Evolutionary conservation across 495 filamentous ascomycete species (phyloP), one percentile per base, ranked within the genome.

Genomic region (Tricharina praecox): DNA sequence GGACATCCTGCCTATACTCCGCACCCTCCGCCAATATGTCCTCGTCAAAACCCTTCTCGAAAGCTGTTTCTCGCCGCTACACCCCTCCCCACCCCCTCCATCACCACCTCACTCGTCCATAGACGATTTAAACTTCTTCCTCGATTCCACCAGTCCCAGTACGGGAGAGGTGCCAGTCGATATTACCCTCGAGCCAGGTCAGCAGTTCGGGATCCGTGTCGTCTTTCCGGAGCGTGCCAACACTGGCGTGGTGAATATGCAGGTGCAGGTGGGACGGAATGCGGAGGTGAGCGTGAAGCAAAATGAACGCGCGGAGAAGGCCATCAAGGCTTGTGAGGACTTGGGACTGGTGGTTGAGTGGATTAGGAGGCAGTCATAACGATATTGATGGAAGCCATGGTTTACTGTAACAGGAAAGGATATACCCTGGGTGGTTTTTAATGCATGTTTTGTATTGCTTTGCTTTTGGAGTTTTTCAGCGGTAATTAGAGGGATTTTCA

Each of bases 1-100:
- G 42, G 85, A 95, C 56, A 66, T 97, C 11, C 65, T 87, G 21
- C 72, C 72, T 32, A 76, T 94, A 45, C 67, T 95, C 20, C 85
- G 80, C 13, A 66, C 74, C 18, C 68, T 90, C 4, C 70, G 84
- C 5, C 84, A 92, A 62, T 88, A 83, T 56, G 78, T 75, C 1
- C 68, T 85, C 39, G 58, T 86, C 0, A 71, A 72, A 1, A 74
- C 67, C 10, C 54, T 90, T 10, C 70, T 88, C 3, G 64, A 71
- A 13, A 77, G 72, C 34, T 73, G 70, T 44, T 79, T 85, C 23
- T 11, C n/a, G 2, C 18, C 7, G 20, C 7, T 18, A 18, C 32
- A 23, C 20, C 11, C 23, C 13, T 44, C 19, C 1, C 16, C 16
- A 18, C n/a, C 18, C 2, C 37, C 37, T 40, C 37, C 37, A 3